phyloP scores from a whole-genome alignment of 2,329 filamentous ascomycete species.

The Gaeumannomyces tritici region DNA sequence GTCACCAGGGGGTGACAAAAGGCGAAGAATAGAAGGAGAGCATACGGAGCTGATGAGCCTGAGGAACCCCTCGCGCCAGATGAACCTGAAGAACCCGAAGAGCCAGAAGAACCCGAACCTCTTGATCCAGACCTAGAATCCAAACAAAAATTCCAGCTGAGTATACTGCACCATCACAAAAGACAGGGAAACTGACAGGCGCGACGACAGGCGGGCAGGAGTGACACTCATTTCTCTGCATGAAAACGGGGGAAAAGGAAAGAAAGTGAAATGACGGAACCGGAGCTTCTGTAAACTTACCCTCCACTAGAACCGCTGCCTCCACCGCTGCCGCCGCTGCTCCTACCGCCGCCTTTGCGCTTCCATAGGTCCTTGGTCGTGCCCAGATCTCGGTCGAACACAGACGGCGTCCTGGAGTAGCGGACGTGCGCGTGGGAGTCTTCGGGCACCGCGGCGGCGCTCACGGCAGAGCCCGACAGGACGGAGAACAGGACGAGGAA shows the following conservation, averaged over 20 bases:
- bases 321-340: constrained; percentile 23
- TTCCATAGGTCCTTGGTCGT: constrained; percentile 40
- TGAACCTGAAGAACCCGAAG: constrained; percentile 12
- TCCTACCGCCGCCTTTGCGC: constrained; percentile 50
- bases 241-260: not conserved
- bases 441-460: constrained; percentile 14
- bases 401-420: not conserved
- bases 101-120: constrained; percentile 4
- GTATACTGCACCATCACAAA: not conserved
- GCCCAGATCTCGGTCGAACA: not conserved
- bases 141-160: not conserved
- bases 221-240: not conserved
- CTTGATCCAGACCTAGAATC: not conserved
- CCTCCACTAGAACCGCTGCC: constrained; percentile 12
- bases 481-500: constrained; percentile 6
- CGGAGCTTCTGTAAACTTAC: not conserved
- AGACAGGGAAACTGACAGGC: not conserved
- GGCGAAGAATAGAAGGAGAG: constrained; percentile 3
- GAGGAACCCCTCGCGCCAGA: constrained; percentile 17
- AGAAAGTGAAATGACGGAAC: not conserved
- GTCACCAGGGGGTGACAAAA: constrained; percentile 4
- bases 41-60: constrained; percentile 7
- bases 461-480: constrained; percentile 8
- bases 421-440: constrained; percentile 6
- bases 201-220: not conserved